Base-by-base conservation (phyloP, 345 rosid genomes). In the Ricinus communis region DNA sequence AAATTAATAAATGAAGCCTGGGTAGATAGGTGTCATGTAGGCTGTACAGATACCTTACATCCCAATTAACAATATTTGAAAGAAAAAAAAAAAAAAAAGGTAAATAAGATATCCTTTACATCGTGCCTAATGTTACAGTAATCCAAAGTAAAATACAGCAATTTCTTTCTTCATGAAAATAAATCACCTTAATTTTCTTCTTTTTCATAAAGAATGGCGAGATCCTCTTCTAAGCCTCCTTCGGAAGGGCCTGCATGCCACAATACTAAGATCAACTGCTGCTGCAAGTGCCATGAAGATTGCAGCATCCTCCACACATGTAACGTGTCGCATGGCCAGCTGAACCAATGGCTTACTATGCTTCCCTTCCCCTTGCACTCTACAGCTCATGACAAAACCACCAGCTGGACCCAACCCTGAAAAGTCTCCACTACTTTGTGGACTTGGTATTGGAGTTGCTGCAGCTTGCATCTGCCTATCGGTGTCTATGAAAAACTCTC, bases 281-380 rank as follows among this genome's bases (percentile, higher is more conserved):
- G 96, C 94, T 14, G 96, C 97, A 51, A 93, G 98, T 7, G 97
- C 97, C 97, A 93, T 87, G 78, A 93, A 93, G 40, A 91, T 93
- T 38, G 98, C 97, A 36, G 97, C 97, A 76, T 93, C 98, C 86
- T 93, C 98, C 62, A 91, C 89, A 10, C 97, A 93, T 2, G 97
- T 93, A 21, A 93, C 91, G 46, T 93, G 93, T 22, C 96, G 70
- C 93, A 91, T 91, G 13, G 96, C 96, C 49, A 93, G 77, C 18
- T 93, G 97, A 46, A 93, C 98, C 54, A 78, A 80, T 0, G 96
- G 98, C 77, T 87, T 93, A 82, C 94, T 91, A 71, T 84, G 86
- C 84, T 82, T 93, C 25, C 94, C 93, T 83, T 93, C 98, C 52
- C 98, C 98, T 74, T 86, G 96, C 61, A 93, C 91, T 70, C 91